Percentiles rank a stretch among this genome's conserved stretches.
phyloP scores from a whole-genome alignment of 208 protist species.

The Trypanosoma melophagium region DNA sequence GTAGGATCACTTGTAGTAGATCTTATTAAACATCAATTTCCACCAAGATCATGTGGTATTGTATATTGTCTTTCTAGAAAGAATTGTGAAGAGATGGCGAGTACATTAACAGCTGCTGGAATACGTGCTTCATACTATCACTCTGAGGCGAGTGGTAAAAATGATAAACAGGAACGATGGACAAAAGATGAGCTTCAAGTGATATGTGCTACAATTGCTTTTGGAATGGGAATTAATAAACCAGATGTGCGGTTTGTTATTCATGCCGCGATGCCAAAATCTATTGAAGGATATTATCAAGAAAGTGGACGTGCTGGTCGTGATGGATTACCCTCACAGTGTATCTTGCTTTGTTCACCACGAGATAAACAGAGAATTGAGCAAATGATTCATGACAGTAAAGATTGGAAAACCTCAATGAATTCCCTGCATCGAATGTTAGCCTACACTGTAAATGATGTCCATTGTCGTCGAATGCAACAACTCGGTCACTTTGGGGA shows the following conservation, averaged over 20 bases:
- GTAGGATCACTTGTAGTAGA: slow-evolving; percentile 52
- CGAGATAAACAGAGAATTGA: slow-evolving; percentile 74
- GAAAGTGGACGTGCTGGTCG: slow-evolving; percentile 96
- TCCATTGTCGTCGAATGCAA: slow-evolving; percentile 84
- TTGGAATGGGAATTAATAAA: slow-evolving; percentile 99
- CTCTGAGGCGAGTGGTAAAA: slow-evolving; percentile 64
- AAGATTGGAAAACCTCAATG: slow-evolving; percentile 73
- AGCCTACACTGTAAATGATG: slow-evolving; percentile 81
- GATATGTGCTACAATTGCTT: slow-evolving; percentile 97
- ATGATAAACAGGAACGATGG: slow-evolving; percentile 88
- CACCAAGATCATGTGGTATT: slow-evolving; percentile 72
- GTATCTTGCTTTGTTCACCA: slow-evolving; percentile 72
- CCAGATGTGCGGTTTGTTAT: slow-evolving; percentile 98
- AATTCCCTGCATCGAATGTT: slow-evolving; percentile 76
- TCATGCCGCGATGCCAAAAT: slow-evolving; percentile 96
- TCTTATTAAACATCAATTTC: slow-evolving; percentile 62
- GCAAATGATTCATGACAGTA: slow-evolving; percentile 77
- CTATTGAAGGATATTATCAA: slow-evolving; percentile 98
- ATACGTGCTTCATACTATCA: slow-evolving; percentile 79
- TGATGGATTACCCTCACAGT: slow-evolving; percentile 89
- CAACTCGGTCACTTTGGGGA: slow-evolving; percentile 88
- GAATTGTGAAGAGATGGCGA: slow-evolving; percentile 82
- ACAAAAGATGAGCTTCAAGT: slow-evolving; percentile 89
- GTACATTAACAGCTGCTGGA: slow-evolving; percentile 41
- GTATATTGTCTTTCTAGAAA: slow-evolving; percentile 86